A percentile compares a stretch with the other conserved stretches of the same genome.
phyloP scores from a whole-genome alignment of 192 early-diverging fungal genomes.

The Obelidium mucronatum region DNA sequence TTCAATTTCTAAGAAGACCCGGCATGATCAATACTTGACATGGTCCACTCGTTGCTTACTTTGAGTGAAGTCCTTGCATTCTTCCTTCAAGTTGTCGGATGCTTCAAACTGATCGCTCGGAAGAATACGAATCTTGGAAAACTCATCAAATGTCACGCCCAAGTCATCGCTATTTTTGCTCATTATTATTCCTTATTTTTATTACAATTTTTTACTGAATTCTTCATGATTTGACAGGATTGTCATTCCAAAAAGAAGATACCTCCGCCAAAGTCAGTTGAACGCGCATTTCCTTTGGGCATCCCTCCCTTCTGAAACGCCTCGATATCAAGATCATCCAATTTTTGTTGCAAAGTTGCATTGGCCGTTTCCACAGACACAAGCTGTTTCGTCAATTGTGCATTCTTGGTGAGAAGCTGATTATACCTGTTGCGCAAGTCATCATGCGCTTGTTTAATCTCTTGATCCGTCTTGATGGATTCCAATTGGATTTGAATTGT shows the following conservation, averaged over 20 bases:
- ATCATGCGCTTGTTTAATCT: not conserved
- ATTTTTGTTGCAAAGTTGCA: not conserved
- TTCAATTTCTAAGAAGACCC: slow-evolving; percentile 41
- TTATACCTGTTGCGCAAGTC: not conserved
- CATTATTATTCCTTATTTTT: too few species aligned
- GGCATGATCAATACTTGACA: slow-evolving; percentile 6
- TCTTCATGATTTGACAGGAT: too few species aligned
- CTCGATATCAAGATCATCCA: too few species aligned
- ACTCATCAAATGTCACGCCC: slow-evolving; percentile 59
- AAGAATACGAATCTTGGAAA: slow-evolving; percentile 64
- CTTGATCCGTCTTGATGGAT: not conserved
- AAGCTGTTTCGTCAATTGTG: not conserved
- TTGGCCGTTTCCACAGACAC: not conserved
- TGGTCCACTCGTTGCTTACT: slow-evolving; percentile 38
- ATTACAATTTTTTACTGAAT: too few species aligned
- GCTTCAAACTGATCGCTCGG: slow-evolving; percentile 57
- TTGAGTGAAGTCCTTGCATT: slow-evolving; percentile 58
- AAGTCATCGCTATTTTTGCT: not conserved
- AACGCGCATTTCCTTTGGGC: too few species aligned
- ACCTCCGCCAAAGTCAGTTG: not conserved
- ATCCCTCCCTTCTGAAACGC: too few species aligned
- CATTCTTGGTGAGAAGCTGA: not conserved
- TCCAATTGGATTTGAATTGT: not conserved
- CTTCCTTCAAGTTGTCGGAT: slow-evolving; percentile 60
- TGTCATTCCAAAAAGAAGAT: too few species aligned